These are phyloP conservation scores for Pythium angustatum DNA, from an alignment of 352 stramenopile genomes.

Conservation along the genomic window DNA sequence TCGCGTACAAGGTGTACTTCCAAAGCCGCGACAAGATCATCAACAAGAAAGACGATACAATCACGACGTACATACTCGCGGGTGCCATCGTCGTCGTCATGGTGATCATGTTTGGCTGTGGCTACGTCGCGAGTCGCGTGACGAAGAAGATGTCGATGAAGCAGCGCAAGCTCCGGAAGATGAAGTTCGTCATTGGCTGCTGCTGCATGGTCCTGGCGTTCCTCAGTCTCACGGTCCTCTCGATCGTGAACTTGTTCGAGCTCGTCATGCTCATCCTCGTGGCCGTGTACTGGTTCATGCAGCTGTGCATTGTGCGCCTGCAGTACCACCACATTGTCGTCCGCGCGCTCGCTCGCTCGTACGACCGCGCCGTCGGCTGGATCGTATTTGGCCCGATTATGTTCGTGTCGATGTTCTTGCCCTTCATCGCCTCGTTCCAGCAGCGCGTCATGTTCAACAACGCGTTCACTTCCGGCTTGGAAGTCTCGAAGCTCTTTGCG, in stretches of 20 bases:
- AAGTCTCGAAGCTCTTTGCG: conserved; percentile 88
- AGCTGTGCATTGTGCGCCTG: conserved; percentile 72
- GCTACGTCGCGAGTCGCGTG: conserved; percentile 84
- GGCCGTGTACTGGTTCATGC: conserved; percentile 87
- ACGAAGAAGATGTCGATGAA: conserved; percentile 92
- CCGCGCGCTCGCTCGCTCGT: conserved; percentile 66
- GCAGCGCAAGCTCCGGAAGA: conserved; percentile 88
- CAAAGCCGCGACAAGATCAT: conserved; percentile 60
- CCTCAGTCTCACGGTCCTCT: conserved; percentile 69
- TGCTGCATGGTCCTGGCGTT: conserved; percentile 65
- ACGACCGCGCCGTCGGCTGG: conserved; percentile 81
- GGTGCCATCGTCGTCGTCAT: conserved; percentile 72
- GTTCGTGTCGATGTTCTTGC: conserved; percentile 89
- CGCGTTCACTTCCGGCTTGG: conserved; percentile 84
- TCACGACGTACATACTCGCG: conserved; percentile 61
- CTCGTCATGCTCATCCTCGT: conserved; percentile 71
- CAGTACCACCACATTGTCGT: conserved; percentile 89
- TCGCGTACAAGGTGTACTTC: conserved; percentile 80
- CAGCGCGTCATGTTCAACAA: conserved; percentile 92
- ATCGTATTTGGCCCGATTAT: conserved; percentile 89
- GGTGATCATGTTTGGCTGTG: conserved; percentile 74
- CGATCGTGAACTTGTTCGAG: conserved; percentile 73
- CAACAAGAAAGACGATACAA: conserved; percentile 41
- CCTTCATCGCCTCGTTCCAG: conserved; percentile 87
- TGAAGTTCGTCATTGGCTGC: conserved; percentile 82